Base-by-base conservation (phyloP, 768 basidiomycete species). In the Rickenella mellea region DNA sequence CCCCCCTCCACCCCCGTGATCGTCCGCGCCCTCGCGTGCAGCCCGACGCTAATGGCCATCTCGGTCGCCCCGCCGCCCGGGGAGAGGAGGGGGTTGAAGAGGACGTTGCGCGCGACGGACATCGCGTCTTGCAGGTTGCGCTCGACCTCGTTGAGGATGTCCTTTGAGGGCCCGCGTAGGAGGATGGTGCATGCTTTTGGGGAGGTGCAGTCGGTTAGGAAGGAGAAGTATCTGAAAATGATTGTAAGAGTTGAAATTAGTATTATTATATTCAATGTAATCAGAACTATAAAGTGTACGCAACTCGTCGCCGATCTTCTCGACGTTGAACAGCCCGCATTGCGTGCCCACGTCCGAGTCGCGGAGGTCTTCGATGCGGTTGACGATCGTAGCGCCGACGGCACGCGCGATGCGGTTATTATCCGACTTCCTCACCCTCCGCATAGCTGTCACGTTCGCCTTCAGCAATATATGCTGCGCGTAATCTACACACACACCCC, bases 171-270 rank as follows among this genome's bases (percentile, higher is more conserved):
- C 1, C 96, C 93, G 30, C 94, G 90, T 11, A 99, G 84, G 36
- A 99, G 78, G 64, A 98, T 91, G 9, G 94, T 97, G 73, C 96
- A 98, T 1, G 94, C 96, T 66, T 96, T 94, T 4, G 96, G 96
- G 11, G 73, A 69, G 27, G 66, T 64, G 67, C 96, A 99, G 56
- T 90, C 79, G n/a, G 83, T 87, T 39, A 98, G 73, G 79, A 97
- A 97, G 24, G 93, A 83, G 62, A 97, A 99, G 70, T 98, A 97
- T 61, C 90, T 89, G 53, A 8, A 19, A 5, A 29, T 3, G 38
- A 26, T 33, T n/a, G 21, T 8, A 9, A 33, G 19, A 26, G n/a
- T 5, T 28, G 26, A 20, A n/a, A n/a, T n/a, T n/a, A n/a, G n/a
- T n/a, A n/a, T n/a, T n/a, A n/a, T n/a, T n/a, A n/a, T n/a, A n/a